phyloP scores from a whole-genome alignment of 345 rosid species.

The Dipteronia sinensis region DNA sequence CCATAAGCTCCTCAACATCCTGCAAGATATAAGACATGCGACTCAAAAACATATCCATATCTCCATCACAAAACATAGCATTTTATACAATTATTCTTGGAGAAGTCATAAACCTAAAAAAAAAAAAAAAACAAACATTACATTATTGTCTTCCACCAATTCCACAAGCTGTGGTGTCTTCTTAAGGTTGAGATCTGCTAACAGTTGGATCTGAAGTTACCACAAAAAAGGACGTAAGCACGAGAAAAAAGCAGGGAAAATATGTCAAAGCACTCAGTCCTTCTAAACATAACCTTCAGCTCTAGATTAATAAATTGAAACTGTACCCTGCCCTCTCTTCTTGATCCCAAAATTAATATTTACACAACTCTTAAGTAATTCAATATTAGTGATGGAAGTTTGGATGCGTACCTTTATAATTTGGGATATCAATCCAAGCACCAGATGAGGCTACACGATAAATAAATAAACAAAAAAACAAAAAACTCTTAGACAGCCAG shows the following conservation, averaged over 20 bases:
- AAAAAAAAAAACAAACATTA: constrained; percentile 31
- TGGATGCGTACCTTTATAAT: constrained; percentile 76
- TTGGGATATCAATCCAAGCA: constrained; percentile 90
- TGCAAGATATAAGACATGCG: constrained; percentile 31
- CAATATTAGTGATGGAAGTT: constrained; percentile 5
- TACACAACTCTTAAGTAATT: not conserved
- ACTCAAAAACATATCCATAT: constrained; percentile 7
- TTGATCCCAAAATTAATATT: not conserved
- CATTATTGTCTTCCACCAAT: constrained; percentile 77
- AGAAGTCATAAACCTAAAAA: constrained; percentile 12
- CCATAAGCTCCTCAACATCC: constrained; percentile 91
- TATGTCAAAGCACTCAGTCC: not conserved
- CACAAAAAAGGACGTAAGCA: constrained; percentile 9
- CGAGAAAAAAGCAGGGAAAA: not conserved
- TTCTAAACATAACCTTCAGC: not conserved
- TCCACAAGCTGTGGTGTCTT: constrained; percentile 98
- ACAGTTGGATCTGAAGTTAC: constrained; percentile 70
- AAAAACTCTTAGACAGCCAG: constrained; percentile 13
- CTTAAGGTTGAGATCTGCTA: constrained; percentile 86
- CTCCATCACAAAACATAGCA: not conserved
- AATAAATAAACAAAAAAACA: constrained; percentile 5
- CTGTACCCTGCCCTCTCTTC: not conserved
- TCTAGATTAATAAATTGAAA: not conserved
- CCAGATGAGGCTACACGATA: constrained; percentile 76
- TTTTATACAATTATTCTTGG: not conserved